phyloP scores from a whole-genome alignment of 2,329 filamentous ascomycete species.

The Arthroderma sp. region DNA sequence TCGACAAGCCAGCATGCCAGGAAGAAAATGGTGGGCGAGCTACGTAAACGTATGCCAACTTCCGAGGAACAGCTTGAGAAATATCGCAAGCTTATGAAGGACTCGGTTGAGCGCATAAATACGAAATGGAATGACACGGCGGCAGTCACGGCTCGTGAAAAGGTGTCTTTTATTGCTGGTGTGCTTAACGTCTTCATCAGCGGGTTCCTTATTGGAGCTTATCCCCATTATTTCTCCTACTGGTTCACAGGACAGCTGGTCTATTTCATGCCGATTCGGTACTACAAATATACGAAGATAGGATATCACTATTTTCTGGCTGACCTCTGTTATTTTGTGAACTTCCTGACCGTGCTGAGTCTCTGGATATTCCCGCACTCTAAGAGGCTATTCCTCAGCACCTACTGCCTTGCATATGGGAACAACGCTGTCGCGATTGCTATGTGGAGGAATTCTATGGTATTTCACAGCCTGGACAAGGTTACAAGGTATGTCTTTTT shows the following conservation, averaged over 20 bases:
- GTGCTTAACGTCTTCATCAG: constrained; percentile 97
- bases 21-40: constrained; percentile 83
- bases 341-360: constrained; percentile 65
- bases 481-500: constrained; percentile 58
- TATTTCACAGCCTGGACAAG: constrained; percentile 98
- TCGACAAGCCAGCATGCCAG: constrained; percentile 64
- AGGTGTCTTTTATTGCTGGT: constrained; percentile 88
- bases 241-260: constrained; percentile 83
- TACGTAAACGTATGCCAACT: constrained; percentile 70
- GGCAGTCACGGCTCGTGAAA: constrained; percentile 78
- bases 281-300: constrained; percentile 76
- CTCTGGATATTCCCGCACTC: constrained; percentile 86
- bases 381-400: constrained; percentile 80
- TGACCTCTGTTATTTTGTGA: constrained; percentile 97
- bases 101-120: constrained; percentile 75
- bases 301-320: constrained; percentile 96
- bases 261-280: constrained; percentile 96
- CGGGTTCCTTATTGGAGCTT: constrained; percentile 80
- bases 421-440: constrained; percentile 97
- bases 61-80: constrained; percentile 87
- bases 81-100: constrained; percentile 76
- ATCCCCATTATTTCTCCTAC: constrained; percentile 71
- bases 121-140: constrained; percentile 81
- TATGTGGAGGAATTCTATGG: constrained; percentile 97
- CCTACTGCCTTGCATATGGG: constrained; percentile 84